Conservation (phyloP, 108 stramenopile genomes). For the Nitzschia inconspicua region DNA sequence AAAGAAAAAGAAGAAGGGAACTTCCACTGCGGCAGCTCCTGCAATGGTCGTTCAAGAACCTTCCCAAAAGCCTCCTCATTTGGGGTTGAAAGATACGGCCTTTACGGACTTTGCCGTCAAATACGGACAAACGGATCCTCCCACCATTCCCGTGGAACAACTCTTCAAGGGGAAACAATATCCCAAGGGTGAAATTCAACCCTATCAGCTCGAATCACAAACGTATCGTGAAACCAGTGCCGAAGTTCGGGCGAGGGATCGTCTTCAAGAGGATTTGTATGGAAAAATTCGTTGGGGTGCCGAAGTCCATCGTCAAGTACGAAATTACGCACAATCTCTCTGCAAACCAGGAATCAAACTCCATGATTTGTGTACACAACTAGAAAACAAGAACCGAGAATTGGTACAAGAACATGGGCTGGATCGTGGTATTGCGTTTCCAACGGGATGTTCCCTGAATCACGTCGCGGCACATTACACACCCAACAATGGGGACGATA, state of each 20-base stretch:
- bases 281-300: constrained; percentile 85
- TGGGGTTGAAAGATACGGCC: constrained; percentile 71
- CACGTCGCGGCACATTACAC: constrained; percentile 99
- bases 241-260: constrained; percentile 84
- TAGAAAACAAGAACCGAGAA: constrained; percentile 94
- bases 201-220: constrained; percentile 82
- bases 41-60: constrained; percentile 50
- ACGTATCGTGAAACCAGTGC: constrained; percentile 79
- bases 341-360: constrained; percentile 96
- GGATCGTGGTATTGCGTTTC: constrained; percentile 95
- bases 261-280: constrained; percentile 80
- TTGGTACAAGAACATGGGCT: constrained; percentile 88
- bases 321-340: constrained; percentile 91
- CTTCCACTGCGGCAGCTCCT: constrained; percentile 4
- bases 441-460: constrained; percentile 96
- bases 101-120: constrained; percentile 93
- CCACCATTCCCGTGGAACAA: constrained; percentile 83
- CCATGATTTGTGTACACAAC: constrained; percentile 89
- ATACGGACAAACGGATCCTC: constrained; percentile 96
- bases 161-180: constrained; percentile 63
- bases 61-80: constrained; percentile 66
- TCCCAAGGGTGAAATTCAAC: constrained; percentile 90
- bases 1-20: constrained; percentile 84
- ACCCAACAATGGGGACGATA: constrained; percentile 95
- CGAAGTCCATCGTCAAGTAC: constrained; percentile 97